Base-by-base conservation (phyloP, 768 basidiomycete species). In the Glaciozyma martinii region DNA sequence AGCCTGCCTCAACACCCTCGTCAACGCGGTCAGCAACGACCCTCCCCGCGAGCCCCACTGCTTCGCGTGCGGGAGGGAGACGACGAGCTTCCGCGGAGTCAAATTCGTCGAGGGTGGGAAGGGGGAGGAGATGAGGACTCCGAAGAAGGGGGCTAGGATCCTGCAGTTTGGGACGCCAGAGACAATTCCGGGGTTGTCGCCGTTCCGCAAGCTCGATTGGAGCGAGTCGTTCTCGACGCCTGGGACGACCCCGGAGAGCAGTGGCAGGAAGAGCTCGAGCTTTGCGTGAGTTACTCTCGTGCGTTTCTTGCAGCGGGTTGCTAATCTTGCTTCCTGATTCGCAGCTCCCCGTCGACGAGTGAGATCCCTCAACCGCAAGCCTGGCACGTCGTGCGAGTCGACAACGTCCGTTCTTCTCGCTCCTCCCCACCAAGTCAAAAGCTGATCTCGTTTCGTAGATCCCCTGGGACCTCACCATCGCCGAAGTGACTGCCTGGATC, bases 21-120 rank as follows among this genome's bases (percentile, higher is more conserved):
- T 60, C 46, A 60, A 60, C 59, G 29, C 46, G 27, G 33, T 30
- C 33, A 32, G 29, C 8, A 60, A 60, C 47, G 59, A 60, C 8
- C 59, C 59, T 16, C 59, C 59, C 3, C 46, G 59, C 46, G 23
- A 18, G 13, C 30, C 19, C 7, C 23, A 33, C 23, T 60, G 59
- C 50, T 60, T 60, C 47, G 47, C 33, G 30, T 47, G 47, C 32
- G 21, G n/a, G 30, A 29, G 6, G 30, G 59, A 60, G 59, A 21
- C 33, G 10, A 15, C 46, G 3, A 37, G 44, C 29, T 60, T 60
- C 32, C 30, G 23, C 19, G 46, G 46, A 10, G 46, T 47, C 37
- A n/a, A 7, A 3, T 60, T 47, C 56, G n/a, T n/a, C 19, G 8
- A 27, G 27, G 46, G 0, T 5, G 29, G 27, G 4, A n/a, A 19